Percentiles rank a stretch among this genome's conserved stretches.
Conservation (phyloP, 2,329 filamentous ascomycete genomes). For the Aspergillus cejpii region DNA sequence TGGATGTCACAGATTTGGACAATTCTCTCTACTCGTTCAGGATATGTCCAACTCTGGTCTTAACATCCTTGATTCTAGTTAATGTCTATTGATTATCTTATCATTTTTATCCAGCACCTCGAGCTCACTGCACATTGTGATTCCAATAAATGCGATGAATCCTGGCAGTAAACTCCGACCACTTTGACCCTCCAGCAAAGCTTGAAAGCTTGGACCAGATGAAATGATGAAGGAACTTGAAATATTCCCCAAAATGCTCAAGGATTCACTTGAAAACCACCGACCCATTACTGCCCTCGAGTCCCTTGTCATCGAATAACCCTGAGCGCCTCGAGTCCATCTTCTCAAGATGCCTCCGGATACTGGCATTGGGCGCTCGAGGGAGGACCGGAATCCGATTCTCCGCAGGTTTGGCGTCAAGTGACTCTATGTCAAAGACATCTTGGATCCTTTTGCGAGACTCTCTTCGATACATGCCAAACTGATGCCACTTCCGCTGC, state of each 20-base stretch:
- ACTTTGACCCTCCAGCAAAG: neutral
- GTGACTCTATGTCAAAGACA: conserved; percentile 18
- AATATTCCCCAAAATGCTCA: too few relatives aligned
- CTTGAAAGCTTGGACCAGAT: neutral
- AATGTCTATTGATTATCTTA: too few relatives aligned
- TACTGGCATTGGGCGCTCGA: conserved; percentile 16
- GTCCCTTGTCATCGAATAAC: neutral
- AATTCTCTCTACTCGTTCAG: too few relatives aligned
- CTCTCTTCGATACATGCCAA: conserved; percentile 8
- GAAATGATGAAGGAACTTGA: neutral
- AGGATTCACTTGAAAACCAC: too few relatives aligned
- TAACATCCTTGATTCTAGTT: too few relatives aligned
- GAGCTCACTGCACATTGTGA: too few relatives aligned
- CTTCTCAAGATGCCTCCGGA: conserved; percentile 3
- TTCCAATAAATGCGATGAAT: too few relatives aligned
- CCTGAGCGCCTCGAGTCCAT: neutral
- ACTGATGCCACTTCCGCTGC: conserved; percentile 8
- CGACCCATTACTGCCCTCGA: neutral
- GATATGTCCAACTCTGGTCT: too few relatives aligned
- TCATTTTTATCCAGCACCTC: too few relatives aligned
- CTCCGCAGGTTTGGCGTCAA: neutral
- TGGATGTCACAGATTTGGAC: neutral
- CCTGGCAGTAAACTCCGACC: neutral
- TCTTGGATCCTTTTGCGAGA: conserved; percentile 16
- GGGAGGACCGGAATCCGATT: conserved; percentile 17